Base-by-base conservation (phyloP, 352 stramenopile genomes). In the Phytopythium chamaehyphon region DNA sequence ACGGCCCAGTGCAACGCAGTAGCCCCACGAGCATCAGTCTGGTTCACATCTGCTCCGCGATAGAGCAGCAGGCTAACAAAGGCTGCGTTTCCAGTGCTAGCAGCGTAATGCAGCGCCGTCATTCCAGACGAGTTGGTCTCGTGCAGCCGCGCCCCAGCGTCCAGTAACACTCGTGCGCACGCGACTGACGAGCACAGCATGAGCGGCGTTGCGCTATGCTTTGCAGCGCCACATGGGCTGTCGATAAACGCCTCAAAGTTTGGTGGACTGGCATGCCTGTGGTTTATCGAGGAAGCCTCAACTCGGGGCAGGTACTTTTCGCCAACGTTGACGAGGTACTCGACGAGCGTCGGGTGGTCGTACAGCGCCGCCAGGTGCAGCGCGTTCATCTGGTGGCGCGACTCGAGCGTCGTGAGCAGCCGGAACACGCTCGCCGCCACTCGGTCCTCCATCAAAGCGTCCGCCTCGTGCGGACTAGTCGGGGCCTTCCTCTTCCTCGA, bases 1-100 rank as follows among this genome's bases (percentile, higher is more conserved):
- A 93, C 83, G 8, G 79, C 78, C 83, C 83, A 93, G 45, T 93
- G 83, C 23, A 93, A 57, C 19, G 83, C 69, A 0, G 83, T 93
- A 4, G 83, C 83, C 1, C 83, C 83, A 19, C 83, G 72, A 28
- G 59, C 70, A 40, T 93, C 83, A 2, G 66, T 72, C 54, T 81
- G 66, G 61, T 91, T 86, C n/a, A 88, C 73, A 51, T 90, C 69
- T 0, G 77, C 77, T 21, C 77, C 83, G 26, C 69, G 62, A 12
- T 59, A 64, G 31, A 93, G 63, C 40, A 90, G 50, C 36, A 93
- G 39, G 57, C 75, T 89, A 54, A 91, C 67, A 23, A 89, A 75
- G 12, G 65, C 80, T 18, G 83, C 80, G 42, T 93, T 88, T 11
- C 81, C 83, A 10, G 80, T 86, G 39, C 83, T 93, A 6, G 83